Evolutionary conservation across 306 rosid species (phyloP).

Genomic region (Trifolium pratense): DNA sequence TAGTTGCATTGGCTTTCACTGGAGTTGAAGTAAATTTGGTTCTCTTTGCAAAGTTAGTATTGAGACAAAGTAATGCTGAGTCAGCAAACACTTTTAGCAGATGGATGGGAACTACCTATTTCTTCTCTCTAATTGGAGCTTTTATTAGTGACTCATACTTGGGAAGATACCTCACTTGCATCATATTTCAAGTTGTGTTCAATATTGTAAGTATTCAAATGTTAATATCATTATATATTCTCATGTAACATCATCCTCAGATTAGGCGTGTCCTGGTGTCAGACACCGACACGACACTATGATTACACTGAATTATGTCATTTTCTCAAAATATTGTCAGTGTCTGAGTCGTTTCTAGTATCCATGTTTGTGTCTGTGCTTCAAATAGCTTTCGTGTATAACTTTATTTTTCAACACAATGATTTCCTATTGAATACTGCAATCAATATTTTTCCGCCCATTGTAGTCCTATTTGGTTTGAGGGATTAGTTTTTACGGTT

Average conservation of each 20-base stretch:
- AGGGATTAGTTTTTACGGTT: neutral
- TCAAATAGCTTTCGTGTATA: no score
- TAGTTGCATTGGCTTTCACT: slow-evolving; percentile 60
- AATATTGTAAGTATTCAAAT: slow-evolving; percentile 50
- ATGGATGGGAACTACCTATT: slow-evolving; percentile 71
- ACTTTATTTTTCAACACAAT: no score
- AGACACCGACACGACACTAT: no score
- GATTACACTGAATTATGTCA: no score
- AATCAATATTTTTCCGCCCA: no score
- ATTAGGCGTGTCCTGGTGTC: no score
- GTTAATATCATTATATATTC: neutral
- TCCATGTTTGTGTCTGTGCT: no score
- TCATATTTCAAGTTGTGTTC: slow-evolving; percentile 54
- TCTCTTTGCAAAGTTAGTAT: slow-evolving; percentile 61
- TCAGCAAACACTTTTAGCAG: slow-evolving; percentile 68
- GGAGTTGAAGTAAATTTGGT: slow-evolving; percentile 75
- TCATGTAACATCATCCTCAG: no score
- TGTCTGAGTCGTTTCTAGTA: no score
- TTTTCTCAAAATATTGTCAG: no score
- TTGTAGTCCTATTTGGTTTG: no score
- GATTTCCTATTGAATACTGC: no score
- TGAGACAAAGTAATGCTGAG: slow-evolving; percentile 65
- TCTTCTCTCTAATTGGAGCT: slow-evolving; percentile 66
- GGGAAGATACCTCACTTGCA: slow-evolving; percentile 66
- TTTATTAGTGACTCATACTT: slow-evolving; percentile 71